phyloP scores from a whole-genome alignment of 2,329 filamentous ascomycete genomes.

The Phyllosticta ampelicida region DNA sequence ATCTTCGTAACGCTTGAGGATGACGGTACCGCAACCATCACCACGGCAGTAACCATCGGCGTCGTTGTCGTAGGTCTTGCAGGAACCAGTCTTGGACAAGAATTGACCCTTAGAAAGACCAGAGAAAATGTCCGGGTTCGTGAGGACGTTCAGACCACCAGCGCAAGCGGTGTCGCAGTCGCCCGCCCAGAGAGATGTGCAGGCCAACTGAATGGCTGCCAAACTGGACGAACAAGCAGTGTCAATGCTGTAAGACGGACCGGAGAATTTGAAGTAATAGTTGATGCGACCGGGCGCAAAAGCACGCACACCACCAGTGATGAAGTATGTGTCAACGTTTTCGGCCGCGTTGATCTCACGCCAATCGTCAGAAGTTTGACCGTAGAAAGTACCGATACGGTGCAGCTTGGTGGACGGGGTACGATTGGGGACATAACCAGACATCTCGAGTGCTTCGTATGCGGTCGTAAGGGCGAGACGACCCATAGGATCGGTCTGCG shows the following conservation, averaged over 20 bases:
- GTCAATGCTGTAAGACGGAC: conserved; percentile 61
- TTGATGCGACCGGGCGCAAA: conserved; percentile 57
- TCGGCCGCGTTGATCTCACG: conserved; percentile 63
- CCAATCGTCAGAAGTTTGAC: conserved; percentile 67
- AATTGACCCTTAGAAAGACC: conserved; percentile 69
- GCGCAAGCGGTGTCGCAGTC: conserved; percentile 75
- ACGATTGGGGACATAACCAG: conserved; percentile 62
- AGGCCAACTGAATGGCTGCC: conserved; percentile 60
- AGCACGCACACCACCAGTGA: conserved; percentile 51
- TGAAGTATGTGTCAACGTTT: conserved; percentile 60
- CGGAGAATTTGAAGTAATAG: conserved; percentile 68
- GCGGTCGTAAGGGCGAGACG: conserved; percentile 64
- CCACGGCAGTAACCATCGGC: conserved; percentile 77
- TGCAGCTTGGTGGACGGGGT: conserved; percentile 55
- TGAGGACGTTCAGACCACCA: conserved; percentile 67
- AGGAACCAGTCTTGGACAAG: conserved; percentile 63
- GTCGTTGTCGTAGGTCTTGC: conserved; percentile 70
- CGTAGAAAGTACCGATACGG: conserved; percentile 63
- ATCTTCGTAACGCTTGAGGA: conserved; percentile 71
- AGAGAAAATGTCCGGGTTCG: conserved; percentile 70
- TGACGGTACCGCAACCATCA: conserved; percentile 62
- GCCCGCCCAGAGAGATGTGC: conserved; percentile 60
- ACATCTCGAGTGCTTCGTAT: conserved; percentile 74
- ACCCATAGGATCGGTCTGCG: conserved; percentile 73
- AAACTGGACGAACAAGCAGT: conserved; percentile 71